These are phyloP conservation scores for Jatropha multifida DNA, from an alignment of 441 rosid genomes.

Conservation along the genomic window DNA sequence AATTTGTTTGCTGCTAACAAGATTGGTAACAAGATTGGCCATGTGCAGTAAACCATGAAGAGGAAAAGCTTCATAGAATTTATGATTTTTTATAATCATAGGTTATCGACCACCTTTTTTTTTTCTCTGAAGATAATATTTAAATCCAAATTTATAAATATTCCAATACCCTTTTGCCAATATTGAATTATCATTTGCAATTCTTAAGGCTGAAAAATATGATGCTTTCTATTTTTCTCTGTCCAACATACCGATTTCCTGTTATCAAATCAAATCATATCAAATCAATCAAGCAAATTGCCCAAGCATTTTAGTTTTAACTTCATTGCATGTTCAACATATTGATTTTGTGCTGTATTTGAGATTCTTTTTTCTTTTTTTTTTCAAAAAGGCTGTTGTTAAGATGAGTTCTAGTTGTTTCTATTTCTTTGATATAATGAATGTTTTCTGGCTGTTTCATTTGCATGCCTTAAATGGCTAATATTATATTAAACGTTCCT, in stretches of 20 bases:
- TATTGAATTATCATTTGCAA: background rate
- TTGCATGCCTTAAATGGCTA: constrained; percentile 31
- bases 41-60: background rate
- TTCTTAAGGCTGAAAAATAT: background rate
- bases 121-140: background rate
- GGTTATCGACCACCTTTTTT: background rate
- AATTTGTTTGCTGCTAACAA: background rate
- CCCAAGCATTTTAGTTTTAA: background rate
- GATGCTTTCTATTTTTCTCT: background rate
- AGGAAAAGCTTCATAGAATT: background rate
- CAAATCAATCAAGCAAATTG: background rate
- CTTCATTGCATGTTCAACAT: background rate
- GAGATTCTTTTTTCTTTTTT: background rate
- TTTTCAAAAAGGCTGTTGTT: constrained; percentile 6
- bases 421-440: constrained; percentile 10
- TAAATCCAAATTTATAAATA: background rate
- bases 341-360: background rate
- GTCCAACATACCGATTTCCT: background rate
- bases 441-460: constrained; percentile 10
- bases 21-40: no score
- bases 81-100: background rate
- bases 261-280: background rate
- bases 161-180: background rate
- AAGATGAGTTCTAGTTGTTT: constrained; percentile 6
- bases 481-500: constrained; percentile 33